Percentiles rank a stretch among this genome's conserved stretches.
These are phyloP conservation scores for Calonectria pseudoturangicola DNA, from an alignment of 2,329 filamentous ascomycete species.

Conservation along the genomic window DNA sequence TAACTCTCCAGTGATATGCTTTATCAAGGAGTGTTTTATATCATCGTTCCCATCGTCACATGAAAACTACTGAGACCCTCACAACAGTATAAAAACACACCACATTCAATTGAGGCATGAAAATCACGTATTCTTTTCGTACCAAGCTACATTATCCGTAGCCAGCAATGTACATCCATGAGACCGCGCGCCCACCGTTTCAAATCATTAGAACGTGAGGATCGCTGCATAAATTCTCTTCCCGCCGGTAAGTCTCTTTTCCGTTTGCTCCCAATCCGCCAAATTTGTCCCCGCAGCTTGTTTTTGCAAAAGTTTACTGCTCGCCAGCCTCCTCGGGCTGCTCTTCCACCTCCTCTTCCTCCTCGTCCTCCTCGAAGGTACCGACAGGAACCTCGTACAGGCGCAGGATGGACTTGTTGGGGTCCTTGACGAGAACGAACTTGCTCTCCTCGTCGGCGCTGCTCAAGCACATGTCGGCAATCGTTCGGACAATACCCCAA, in stretches of 20 bases:
- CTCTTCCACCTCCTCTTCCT: slow-evolving; percentile 73
- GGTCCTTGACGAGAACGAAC: slow-evolving; percentile 90
- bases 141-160: slow-evolving; percentile 45
- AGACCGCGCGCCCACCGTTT: slow-evolving; percentile 51
- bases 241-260: slow-evolving; percentile 47
- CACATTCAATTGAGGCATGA: slow-evolving; percentile 25
- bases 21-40: neutral
- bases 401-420: slow-evolving; percentile 96
- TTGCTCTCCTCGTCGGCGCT: slow-evolving; percentile 86
- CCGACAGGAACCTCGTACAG: slow-evolving; percentile 92
- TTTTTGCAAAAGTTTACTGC: slow-evolving; percentile 30
- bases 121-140: slow-evolving; percentile 55
- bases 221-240: slow-evolving; percentile 33
- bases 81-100: neutral
- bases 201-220: slow-evolving; percentile 55
- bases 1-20: neutral
- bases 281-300: slow-evolving; percentile 39
- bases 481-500: slow-evolving; percentile 99
- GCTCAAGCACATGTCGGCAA: slow-evolving; percentile 93
- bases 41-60: neutral
- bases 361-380: slow-evolving; percentile 93
- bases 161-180: slow-evolving; percentile 41
- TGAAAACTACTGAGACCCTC: neutral
- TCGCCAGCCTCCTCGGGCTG: slow-evolving; percentile 52
- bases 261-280: slow-evolving; percentile 40